Conservation (phyloP, 2,329 filamentous ascomycete genomes). For the Hirsutella rhossiliensis region DNA sequence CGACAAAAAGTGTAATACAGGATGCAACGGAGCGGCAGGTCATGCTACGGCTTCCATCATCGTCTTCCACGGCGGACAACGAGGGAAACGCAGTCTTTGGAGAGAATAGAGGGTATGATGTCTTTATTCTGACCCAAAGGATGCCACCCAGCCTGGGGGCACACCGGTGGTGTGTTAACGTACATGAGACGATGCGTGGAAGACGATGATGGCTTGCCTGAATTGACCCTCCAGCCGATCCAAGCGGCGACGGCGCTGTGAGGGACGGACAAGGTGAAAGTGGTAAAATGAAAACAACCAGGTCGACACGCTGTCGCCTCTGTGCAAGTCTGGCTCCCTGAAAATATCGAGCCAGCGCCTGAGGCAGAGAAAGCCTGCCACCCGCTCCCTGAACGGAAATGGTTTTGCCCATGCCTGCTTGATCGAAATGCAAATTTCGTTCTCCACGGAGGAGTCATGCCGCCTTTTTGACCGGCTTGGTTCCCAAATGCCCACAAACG, state of each 20-base stretch:
- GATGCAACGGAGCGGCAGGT: constrained; percentile 12
- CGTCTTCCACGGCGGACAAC: constrained; percentile 41
- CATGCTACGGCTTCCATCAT: constrained; percentile 49
- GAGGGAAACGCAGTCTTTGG: constrained; percentile 19
- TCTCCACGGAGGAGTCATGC: constrained; percentile 13
- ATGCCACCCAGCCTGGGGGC: constrained; percentile 18
- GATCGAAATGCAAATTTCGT: constrained; percentile 18
- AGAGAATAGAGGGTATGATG: constrained; percentile 25
- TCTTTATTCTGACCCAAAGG: constrained; percentile 28
- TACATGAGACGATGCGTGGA: constrained; percentile 50
- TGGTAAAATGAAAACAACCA: constrained; percentile 6
- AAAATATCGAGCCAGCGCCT: constrained; percentile 17
- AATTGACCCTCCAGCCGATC: constrained; percentile 20
- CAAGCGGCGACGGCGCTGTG: constrained; percentile 1
- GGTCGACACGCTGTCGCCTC: constrained; percentile 6
- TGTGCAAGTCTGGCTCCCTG: constrained; percentile 10
- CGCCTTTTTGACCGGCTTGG: constrained; percentile 8
- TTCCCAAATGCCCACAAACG: constrained; percentile 15
- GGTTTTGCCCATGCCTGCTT: constrained; percentile 11
- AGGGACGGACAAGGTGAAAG: constrained; percentile 4
- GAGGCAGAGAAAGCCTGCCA: constrained; percentile 13
- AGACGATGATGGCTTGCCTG: constrained; percentile 62
- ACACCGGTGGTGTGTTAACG: constrained; percentile 40
- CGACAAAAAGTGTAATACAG: constrained; percentile 8
- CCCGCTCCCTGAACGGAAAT: constrained; percentile 13